These are phyloP conservation scores for Metschnikowia lachancei DNA, from an alignment of 805 yeast genomes.

Conservation along the genomic window DNA sequence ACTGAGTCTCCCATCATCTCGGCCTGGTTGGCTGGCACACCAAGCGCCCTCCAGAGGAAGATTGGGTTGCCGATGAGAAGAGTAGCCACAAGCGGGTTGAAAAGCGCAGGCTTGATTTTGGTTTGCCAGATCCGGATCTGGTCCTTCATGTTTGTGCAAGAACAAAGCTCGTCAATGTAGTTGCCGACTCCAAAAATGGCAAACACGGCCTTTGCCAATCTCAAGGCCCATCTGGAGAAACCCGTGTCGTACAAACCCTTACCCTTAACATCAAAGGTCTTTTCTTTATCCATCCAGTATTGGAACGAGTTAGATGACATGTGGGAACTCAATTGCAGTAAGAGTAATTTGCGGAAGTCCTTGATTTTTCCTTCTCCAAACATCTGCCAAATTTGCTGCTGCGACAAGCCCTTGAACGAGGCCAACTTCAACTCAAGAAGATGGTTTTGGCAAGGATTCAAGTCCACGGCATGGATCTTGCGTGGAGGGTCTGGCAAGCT, in stretches of 20 bases:
- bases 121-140: slow-evolving; percentile 64
- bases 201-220: slow-evolving; percentile 63
- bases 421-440: slow-evolving; percentile 77
- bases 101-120: slow-evolving; percentile 63
- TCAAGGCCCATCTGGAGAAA: slow-evolving; percentile 80
- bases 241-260: slow-evolving; percentile 78
- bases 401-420: slow-evolving; percentile 51
- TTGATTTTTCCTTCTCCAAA: slow-evolving; percentile 73
- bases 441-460: slow-evolving; percentile 81
- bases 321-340: slow-evolving; percentile 60
- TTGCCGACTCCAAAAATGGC: slow-evolving; percentile 49
- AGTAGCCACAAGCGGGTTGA: slow-evolving; percentile 66
- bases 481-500: slow-evolving; percentile 68
- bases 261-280: slow-evolving; percentile 53
- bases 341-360: slow-evolving; percentile 35
- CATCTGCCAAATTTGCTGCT: slow-evolving; percentile 66
- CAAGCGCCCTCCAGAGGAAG: slow-evolving; percentile 85
- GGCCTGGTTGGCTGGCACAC: slow-evolving; percentile 87
- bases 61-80: slow-evolving; percentile 75
- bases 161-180: slow-evolving; percentile 55
- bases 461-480: slow-evolving; percentile 79
- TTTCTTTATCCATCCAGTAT: slow-evolving; percentile 70
- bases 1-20: slow-evolving; percentile 73
- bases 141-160: slow-evolving; percentile 55
- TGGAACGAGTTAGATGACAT: slow-evolving; percentile 79